Base-by-base conservation (phyloP, 73 alveolate genomes). In the Paramecium sonneborni region DNA sequence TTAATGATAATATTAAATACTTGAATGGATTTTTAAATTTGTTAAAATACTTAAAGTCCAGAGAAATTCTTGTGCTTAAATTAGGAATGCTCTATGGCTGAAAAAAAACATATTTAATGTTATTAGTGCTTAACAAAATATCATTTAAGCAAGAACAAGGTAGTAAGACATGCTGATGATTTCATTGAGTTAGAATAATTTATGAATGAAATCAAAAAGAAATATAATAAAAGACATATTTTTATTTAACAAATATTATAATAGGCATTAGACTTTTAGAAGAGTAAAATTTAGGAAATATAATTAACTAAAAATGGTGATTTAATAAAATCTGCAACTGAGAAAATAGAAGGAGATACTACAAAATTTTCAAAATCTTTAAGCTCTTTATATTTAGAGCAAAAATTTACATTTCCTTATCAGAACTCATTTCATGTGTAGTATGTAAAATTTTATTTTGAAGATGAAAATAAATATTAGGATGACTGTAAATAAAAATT, bases 181-280 rank as follows among this genome's bases (percentile, higher is more conserved):
- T 62, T 62, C 84, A 62, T 62, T 3, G 84, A 62, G 44, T 44
- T 62, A 30, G 84, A 62, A 30, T 30, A 62, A 62, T 62, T 62
- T 62, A 62, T 26, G 10, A 26, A 62, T 26, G 48, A 62, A 62
- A 62, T 62, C 3, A 26, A 62, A 62, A 62, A 62, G 20, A 32
- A 30, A 23, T 12, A 30, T 23, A 62, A 24, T 1, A 62, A 12
- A 62, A 32, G 46, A 62, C 8, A 30, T 23, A 62, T 26, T 9
- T 62, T 26, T 26, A 62, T 30, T 14, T 32, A 62, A 18, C 20
- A 23, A 26, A 30, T 62, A 26, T 62, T 30, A 23, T 62, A 62
- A 62, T 30, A 30, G 11, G 84, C 84, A 62, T 1, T 62, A 4
- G 44, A 30, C 24, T 62, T 32, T 62, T 30, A 62, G 12, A 62